These are phyloP conservation scores for Phoma sp. DNA, from an alignment of 2,329 filamentous ascomycete genomes.

Conservation along the genomic window DNA sequence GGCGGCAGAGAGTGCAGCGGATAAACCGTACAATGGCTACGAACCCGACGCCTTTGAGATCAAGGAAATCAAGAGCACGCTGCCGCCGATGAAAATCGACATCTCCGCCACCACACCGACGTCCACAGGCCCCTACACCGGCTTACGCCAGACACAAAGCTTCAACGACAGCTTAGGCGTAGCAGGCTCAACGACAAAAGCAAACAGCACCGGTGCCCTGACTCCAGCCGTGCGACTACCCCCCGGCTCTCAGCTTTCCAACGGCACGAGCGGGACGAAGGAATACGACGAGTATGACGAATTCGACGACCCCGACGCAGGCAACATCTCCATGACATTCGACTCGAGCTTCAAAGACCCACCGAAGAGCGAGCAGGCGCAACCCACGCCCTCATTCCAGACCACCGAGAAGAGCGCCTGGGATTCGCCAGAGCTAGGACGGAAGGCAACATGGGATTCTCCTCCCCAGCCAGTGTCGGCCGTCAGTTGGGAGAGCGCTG, in stretches of 20 bases:
- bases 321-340: conserved; percentile 53
- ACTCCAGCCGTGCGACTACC: conserved; percentile 6
- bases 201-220: conserved; percentile 25
- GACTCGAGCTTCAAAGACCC: conserved; percentile 48
- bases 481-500: conserved; percentile 3
- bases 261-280: conserved; percentile 22
- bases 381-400: not conserved
- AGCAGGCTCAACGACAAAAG: conserved; percentile 14
- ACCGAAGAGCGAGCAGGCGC: conserved; percentile 10
- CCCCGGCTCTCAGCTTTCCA: conserved; percentile 22
- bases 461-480: not conserved
- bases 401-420: not conserved
- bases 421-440: not conserved
- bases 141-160: conserved; percentile 51
- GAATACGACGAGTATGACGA: conserved; percentile 49
- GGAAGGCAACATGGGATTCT: not conserved
- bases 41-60: conserved; percentile 62
- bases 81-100: conserved; percentile 86
- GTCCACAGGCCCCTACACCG: conserved; percentile 29
- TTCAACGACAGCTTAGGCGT: conserved; percentile 47
- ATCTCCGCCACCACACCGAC: conserved; percentile 31
- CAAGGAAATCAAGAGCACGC: conserved; percentile 83
- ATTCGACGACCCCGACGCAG: conserved; percentile 36
- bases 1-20: conserved; percentile 65
- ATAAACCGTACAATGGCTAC: conserved; percentile 35